Base-by-base conservation (phyloP, 352 stramenopile genomes). In the Thraustotheca clavata region DNA sequence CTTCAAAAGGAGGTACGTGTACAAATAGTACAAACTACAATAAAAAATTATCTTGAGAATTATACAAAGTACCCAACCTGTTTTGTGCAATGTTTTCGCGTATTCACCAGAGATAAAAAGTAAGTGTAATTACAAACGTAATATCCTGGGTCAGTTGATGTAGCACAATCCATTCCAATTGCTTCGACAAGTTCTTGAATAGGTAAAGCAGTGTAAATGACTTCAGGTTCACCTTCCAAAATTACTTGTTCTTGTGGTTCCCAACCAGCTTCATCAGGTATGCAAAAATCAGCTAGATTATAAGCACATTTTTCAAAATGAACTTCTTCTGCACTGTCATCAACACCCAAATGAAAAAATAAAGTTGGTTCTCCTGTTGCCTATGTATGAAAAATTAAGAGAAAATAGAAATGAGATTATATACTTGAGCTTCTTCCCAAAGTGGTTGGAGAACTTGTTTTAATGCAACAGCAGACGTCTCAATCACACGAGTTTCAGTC, bases 71-170 rank as follows among this genome's bases (percentile, higher is more conserved):
- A n/a, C n/a, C n/a, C n/a, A n/a, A n/a, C n/a, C n/a, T n/a, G n/a
- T n/a, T n/a, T 49, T 9, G 62, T 67, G 24, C 60, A 65, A 32
- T 82, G 75, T 20, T 69, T 48, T 36, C 86, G 79, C 61, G 72
- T 67, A 77, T 83, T 89, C 35, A 78, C 65, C 14, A 94, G 79
- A 68, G 82, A 91, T 35, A 75, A 67, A 63, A 82, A 94, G 76
- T 89, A 94, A 18, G 89, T 81, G 62, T 76, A 91, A 71, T 94
- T 94, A 72, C 84, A 94, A 50, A 94, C 88, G 72, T 90, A 94
- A 22, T 82, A 72, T 6, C 84, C 84, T 1, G 82, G 82, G 61
- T 94, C 79, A 8, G 62, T 87, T 11, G 84, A 94, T 40, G 91
- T 75, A 4, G 26, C 49, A 7, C 82, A 60, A 16, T 67, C 68